Conservation (phyloP, 345 rosid genomes). For the Jatropha curcas region DNA sequence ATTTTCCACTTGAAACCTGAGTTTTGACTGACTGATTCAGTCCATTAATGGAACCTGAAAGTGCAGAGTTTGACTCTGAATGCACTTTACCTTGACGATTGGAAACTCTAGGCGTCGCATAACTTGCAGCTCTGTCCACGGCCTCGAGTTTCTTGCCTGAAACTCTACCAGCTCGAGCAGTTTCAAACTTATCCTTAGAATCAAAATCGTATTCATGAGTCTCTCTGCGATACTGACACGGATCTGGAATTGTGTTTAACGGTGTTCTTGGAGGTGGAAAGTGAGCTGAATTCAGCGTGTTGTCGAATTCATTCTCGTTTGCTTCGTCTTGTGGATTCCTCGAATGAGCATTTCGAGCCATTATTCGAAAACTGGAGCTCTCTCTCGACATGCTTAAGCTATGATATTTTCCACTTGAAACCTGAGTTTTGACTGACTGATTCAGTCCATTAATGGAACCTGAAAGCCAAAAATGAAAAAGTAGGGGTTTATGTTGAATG, state of each 20-base stretch:
- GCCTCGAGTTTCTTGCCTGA: constrained; percentile 27
- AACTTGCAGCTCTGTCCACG: constrained; percentile 23
- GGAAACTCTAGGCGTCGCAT: constrained; percentile 45
- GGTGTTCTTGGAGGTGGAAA: constrained; percentile 78
- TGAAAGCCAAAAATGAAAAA: not conserved
- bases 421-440: too few species aligned
- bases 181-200: constrained; percentile 36
- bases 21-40: not conserved
- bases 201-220: constrained; percentile 32
- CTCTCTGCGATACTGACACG: constrained; percentile 52
- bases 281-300: constrained; percentile 33
- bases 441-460: too few species aligned
- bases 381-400: constrained; percentile 43
- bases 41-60: too few species aligned
- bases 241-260: constrained; percentile 71
- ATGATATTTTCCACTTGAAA: too few species aligned
- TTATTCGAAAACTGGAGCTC: constrained; percentile 37
- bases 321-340: constrained; percentile 37
- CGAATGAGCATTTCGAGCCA: constrained; percentile 24
- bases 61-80: constrained; percentile 69
- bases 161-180: constrained; percentile 25
- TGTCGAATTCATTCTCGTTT: constrained; percentile 62
- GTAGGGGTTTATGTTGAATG: too few species aligned
- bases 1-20: not conserved
- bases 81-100: constrained; percentile 49